phyloP scores from a whole-genome alignment of 2,329 filamentous ascomycete genomes.

The Hortaea werneckii region DNA sequence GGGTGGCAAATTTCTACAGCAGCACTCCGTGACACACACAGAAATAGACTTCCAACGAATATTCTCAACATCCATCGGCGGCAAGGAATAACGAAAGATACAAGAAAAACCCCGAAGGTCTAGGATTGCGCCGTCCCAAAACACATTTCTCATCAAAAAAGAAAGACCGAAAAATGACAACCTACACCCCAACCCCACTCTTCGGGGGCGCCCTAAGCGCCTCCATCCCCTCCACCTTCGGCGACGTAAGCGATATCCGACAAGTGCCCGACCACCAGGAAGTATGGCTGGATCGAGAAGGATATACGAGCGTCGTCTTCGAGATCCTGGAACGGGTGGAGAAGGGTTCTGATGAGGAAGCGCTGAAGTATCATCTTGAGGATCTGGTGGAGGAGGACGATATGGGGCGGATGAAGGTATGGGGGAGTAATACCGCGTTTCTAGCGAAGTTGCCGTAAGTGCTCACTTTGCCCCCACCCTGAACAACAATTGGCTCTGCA shows the following conservation, averaged over 20 bases:
- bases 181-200: conserved; percentile 49
- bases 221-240: conserved; percentile 58
- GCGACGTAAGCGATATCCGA: conserved; percentile 63
- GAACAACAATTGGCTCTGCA: too few relatives aligned
- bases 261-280: conserved; percentile 83
- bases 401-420: conserved; percentile 26
- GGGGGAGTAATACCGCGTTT: conserved; percentile 18
- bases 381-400: conserved; percentile 33
- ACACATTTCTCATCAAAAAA: not conserved
- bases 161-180: conserved; percentile 2
- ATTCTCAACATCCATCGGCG: too few relatives aligned
- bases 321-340: conserved; percentile 80
- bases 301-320: conserved; percentile 78
- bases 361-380: conserved; percentile 42
- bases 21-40: not conserved
- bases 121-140: not conserved
- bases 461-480: too few relatives aligned
- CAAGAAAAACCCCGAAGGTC: not conserved
- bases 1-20: not conserved
- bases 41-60: not conserved
- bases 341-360: conserved; percentile 56
- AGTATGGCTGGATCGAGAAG: conserved; percentile 74
- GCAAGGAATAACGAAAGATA: not conserved
- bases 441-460: conserved; percentile 30
- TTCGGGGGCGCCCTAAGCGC: conserved; percentile 63